Conservation (phyloP, 306 rosid species). For the Quercus alba region DNA sequence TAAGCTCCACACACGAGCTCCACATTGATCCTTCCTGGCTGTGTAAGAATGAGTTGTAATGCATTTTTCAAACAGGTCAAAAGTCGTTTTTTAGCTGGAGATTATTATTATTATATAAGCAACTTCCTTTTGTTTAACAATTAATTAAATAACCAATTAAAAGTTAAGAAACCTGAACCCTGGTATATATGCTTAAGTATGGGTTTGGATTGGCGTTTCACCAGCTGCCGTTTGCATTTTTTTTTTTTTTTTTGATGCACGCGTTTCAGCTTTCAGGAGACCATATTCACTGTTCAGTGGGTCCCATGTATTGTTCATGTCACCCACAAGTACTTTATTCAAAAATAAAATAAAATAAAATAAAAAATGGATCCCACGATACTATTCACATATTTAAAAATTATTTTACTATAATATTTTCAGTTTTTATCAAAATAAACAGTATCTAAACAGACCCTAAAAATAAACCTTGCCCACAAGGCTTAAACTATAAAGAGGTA, state of each 20-base stretch:
- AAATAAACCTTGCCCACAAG: conserved; percentile 23
- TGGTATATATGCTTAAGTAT: conserved; percentile 17
- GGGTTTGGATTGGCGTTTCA: too few species aligned
- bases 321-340: too few species aligned
- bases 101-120: conserved; percentile 4
- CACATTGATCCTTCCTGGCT: neutral
- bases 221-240: too few species aligned
- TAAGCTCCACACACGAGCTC: conserved; percentile 17
- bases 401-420: too few species aligned
- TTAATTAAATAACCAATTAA: conserved; percentile 20
- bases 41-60: conserved; percentile 44
- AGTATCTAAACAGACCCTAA: neutral
- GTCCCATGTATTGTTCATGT: too few species aligned
- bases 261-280: too few species aligned
- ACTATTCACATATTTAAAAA: too few species aligned
- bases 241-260: too few species aligned
- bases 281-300: too few species aligned
- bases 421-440: too few species aligned
- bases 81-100: conserved; percentile 32
- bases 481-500: neutral
- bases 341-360: too few species aligned
- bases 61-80: conserved; percentile 23
- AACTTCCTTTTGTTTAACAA: conserved; percentile 23
- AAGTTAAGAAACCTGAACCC: conserved; percentile 1
- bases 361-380: neutral